Conservation (phyloP, 768 basidiomycete genomes). For the Russula dissimulans region DNA sequence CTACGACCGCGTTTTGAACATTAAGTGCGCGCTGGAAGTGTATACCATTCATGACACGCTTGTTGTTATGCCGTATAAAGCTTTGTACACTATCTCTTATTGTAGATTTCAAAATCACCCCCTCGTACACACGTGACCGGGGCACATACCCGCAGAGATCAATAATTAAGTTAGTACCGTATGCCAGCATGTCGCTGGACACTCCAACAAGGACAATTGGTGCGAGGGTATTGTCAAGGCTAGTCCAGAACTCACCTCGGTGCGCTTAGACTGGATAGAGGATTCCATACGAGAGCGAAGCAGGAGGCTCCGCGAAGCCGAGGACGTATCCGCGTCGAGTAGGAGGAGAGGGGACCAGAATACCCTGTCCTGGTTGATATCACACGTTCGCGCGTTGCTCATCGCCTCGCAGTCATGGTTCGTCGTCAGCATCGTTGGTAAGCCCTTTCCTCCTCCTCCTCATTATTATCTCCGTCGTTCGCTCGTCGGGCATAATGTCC, state of each 20-base stretch:
- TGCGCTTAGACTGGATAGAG: constrained; percentile 81
- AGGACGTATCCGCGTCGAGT: constrained; percentile 33
- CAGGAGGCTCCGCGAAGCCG: constrained; percentile 57
- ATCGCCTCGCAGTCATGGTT: constrained; percentile 86
- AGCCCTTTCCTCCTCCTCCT: constrained; percentile 25
- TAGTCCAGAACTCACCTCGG: background rate
- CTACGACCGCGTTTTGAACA: constrained; percentile 50
- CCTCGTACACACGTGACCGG: constrained; percentile 2
- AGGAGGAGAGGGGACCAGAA: constrained; percentile 43
- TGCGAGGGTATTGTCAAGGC: background rate
- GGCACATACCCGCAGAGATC: background rate
- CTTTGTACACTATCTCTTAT: constrained; percentile 15
- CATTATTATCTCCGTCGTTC: too few relatives aligned
- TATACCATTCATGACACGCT: constrained; percentile 12
- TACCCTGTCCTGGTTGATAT: constrained; percentile 51
- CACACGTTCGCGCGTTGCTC: constrained; percentile 46
- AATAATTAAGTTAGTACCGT: too few relatives aligned
- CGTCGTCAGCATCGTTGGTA: constrained; percentile 82
- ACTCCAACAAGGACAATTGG: constrained; percentile 3
- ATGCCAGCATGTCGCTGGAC: constrained; percentile 3
- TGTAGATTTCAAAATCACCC: background rate
- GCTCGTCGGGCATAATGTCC: too few relatives aligned
- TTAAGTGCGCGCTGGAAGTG: constrained; percentile 1
- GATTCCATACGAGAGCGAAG: constrained; percentile 87
- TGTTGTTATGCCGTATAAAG: constrained; percentile 11